Conservation (phyloP, 306 rosid genomes). For the Quillaja saponaria region DNA sequence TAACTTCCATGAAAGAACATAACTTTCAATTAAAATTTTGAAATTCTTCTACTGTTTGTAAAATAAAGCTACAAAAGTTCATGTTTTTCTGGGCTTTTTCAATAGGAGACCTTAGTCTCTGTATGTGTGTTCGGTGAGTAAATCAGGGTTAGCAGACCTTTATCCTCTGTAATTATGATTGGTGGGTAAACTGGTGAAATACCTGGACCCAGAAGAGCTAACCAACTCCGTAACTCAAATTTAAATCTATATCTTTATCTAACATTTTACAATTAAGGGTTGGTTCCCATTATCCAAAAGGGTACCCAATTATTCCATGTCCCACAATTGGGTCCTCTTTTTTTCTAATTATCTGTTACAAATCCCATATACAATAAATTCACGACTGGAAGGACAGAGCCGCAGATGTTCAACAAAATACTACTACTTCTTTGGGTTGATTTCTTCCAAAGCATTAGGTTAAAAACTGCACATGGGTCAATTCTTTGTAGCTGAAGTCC, state of each 20-base stretch:
- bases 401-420: background rate
- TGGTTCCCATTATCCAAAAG: constrained; percentile 35
- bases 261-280: constrained; percentile 22
- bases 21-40: background rate
- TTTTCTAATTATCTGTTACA: background rate
- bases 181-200: background rate
- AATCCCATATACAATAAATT: too few relatives aligned
- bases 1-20: background rate
- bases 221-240: constrained; percentile 16
- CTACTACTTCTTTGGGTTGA: constrained; percentile 6
- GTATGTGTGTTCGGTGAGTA: constrained; percentile 35
- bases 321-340: constrained; percentile 14
- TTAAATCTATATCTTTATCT: constrained; percentile 22
- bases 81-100: background rate
- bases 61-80: too few relatives aligned
- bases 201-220: background rate
- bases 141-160: background rate
- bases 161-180: background rate
- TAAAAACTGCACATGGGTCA: background rate
- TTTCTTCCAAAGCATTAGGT: constrained; percentile 23
- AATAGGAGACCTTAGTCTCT: constrained; percentile 24
- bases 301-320: constrained; percentile 32
- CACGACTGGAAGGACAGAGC: too few relatives aligned
- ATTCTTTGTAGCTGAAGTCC: constrained; percentile 12
- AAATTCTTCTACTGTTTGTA: constrained; percentile 11